Base-by-base conservation (phyloP, 169 alveolate species). In the Plasmodium gallinaceum region DNA sequence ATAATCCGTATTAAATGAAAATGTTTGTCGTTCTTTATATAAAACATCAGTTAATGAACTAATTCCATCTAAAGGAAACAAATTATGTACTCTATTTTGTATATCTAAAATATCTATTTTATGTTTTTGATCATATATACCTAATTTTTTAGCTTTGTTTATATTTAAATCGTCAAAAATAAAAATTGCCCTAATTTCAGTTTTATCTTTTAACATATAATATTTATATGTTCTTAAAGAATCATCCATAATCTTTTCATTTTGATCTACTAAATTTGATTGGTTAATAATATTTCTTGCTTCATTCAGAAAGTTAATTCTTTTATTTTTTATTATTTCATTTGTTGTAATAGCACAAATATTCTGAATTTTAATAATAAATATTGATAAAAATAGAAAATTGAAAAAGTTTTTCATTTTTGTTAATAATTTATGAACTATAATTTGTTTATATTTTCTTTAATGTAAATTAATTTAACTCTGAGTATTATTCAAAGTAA, bases 101-200 rank as follows among this genome's bases (percentile, higher is more conserved):
- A 80, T 18, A 62, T 80, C 42, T 66, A 42, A 52, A 61, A 80
- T 80, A 61, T 80, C 52, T 48, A 42, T 26, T 37, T 57, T 52
- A 48, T 80, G 70, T 37, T 68, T 26, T 26, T 46, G 75, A 16
- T 62, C 61, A 52, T 52, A 5, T 51, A 68, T 51, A 26, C 72
- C 83, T 57, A 68, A n/a, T 43, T 18, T 51, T 52, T 46, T 43
- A 32, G 90, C 90, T 68, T 66, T 54, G 5, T 54, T 8, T 32
- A 80, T 46, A 68, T 80, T 80, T 57, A 80, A 68, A 80, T 80
- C 90, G 46, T 80, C 90, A 68, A 42, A 80, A 80, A 80, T 80
- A 37, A 80, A 80, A 60, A 80, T 66, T n/a, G 90, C 90, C 48
- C 71, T 57, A 80, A 80, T 54, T 54, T 80, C 90, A 16, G 69